Evolutionary conservation across 1,139 yeast genomes (phyloP).

Genomic region (Meyerozyma sp.): DNA sequence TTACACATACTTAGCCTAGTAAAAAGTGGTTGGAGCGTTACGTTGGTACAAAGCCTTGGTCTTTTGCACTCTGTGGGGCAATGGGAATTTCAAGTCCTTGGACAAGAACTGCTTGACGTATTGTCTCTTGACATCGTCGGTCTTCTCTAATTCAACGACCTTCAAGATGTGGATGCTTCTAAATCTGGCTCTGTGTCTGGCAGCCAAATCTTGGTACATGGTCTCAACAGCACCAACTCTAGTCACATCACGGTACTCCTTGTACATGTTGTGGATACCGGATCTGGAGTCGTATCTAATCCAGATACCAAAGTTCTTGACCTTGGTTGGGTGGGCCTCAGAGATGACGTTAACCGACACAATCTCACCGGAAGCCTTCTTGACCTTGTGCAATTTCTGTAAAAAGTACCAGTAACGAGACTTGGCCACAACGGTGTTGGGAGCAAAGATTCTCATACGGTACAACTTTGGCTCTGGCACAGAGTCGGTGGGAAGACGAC

Average conservation of each 20-base stretch:
- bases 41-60: conserved; percentile 82
- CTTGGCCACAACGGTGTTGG: conserved; percentile 98
- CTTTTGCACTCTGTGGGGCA: conserved; percentile 98
- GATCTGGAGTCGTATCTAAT: conserved; percentile 99
- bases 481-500: conserved; percentile 98
- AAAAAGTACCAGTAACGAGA: conserved; percentile 99
- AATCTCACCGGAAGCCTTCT: conserved; percentile 99
- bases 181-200: conserved; percentile 99
- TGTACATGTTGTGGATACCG: conserved; percentile 99
- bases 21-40: conserved; percentile 95
- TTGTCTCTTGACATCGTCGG: conserved; percentile 98
- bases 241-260: conserved; percentile 99
- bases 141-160: conserved; percentile 98
- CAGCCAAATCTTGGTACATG: conserved; percentile 99
- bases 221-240: conserved; percentile 99
- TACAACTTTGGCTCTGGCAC: conserved; percentile 99
- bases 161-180: conserved; percentile 97
- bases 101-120: conserved; percentile 96
- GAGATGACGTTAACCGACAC: conserved; percentile 87
- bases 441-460: conserved; percentile 99
- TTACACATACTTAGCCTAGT: conserved; percentile 40
- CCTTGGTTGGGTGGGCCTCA: conserved; percentile 98
- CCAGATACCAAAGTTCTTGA: conserved; percentile 99
- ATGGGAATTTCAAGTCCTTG: conserved; percentile 98
- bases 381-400: conserved; percentile 98